Base-by-base conservation (phyloP, 352 stramenopile genomes). In the Globisporangium spinosum region DNA sequence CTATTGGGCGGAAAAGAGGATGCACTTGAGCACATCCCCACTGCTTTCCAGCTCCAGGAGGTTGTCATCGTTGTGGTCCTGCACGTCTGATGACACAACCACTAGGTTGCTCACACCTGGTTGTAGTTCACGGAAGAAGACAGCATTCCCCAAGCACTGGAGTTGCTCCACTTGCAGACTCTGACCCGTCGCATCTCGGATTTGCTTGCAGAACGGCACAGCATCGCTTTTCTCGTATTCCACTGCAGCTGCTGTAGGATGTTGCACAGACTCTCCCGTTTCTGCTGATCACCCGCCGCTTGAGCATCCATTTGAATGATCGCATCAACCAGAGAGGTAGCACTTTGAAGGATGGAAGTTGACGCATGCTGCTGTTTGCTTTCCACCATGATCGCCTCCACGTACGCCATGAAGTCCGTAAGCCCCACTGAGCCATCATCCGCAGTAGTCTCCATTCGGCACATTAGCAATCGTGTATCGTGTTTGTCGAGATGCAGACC, bases 401-500 rank as follows among this genome's bases (percentile, higher is more conserved):
- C 69, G 35, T 79, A 80, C 23, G 58, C 55, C 34, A 73, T 67
- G 45, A 83, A 83, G 25, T 73, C 70, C 3, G 57, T 13, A 25
- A 78, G 55, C 17, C 77, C 72, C 0, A 81, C 56, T 0, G 65
- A 71, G 6, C 69, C 64, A 13, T 76, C 49, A 6, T 59, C 62
- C 0, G 53, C 27, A 4, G 62, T 53, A 5, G 70, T 68, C 17
- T 78, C 74, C 1, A 90, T 70, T 2, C 82, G 73, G 5, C 75
- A 73, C 78, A 91, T 85, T 4, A 93, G 54, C 0, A 93, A 53
- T 8, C 62, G 38, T 6, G 75, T 62, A 47, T 91, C 82, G 12
- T 67, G 47, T 13, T 57, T 62, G 17, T 70, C 70, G 6, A 88
- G 56, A 7, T 78, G 69, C n/a, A 93, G 70, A 13, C 85, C 85